phyloP scores from a whole-genome alignment of 192 early-diverging fungal genomes.

The Backusella circina region DNA sequence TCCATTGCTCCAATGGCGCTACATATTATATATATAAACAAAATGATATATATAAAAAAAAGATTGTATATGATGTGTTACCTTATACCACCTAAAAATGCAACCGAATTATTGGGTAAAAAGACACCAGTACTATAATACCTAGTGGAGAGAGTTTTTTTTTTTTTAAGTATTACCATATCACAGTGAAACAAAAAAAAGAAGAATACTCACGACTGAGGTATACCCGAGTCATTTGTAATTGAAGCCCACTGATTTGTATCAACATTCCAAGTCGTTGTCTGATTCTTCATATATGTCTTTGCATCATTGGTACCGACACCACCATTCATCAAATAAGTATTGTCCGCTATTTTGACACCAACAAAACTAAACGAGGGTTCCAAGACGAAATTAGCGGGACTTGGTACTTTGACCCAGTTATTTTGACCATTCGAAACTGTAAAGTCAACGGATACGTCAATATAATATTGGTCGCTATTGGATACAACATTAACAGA shows the following conservation, averaged over 20 bases:
- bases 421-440: background rate
- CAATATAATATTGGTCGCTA: background rate
- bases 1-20: background rate
- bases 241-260: background rate
- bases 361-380: background rate
- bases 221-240: background rate
- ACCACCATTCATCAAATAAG: constrained; percentile 1
- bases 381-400: background rate
- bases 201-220: background rate
- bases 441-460: background rate
- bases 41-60: background rate
- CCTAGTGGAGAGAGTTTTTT: too few relatives aligned
- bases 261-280: background rate
- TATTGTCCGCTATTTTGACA: background rate
- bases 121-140: background rate
- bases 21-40: background rate
- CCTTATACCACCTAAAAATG: background rate
- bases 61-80: background rate
- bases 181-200: background rate
- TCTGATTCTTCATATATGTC: background rate
- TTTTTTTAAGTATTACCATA: background rate
- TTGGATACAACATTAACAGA: background rate
- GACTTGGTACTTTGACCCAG: background rate
- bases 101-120: background rate
- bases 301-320: background rate